Percentiles rank a stretch among this genome's conserved stretches.
These are phyloP conservation scores for Citrus reticulata DNA, from an alignment of 345 rosid species.

Conservation along the genomic window DNA sequence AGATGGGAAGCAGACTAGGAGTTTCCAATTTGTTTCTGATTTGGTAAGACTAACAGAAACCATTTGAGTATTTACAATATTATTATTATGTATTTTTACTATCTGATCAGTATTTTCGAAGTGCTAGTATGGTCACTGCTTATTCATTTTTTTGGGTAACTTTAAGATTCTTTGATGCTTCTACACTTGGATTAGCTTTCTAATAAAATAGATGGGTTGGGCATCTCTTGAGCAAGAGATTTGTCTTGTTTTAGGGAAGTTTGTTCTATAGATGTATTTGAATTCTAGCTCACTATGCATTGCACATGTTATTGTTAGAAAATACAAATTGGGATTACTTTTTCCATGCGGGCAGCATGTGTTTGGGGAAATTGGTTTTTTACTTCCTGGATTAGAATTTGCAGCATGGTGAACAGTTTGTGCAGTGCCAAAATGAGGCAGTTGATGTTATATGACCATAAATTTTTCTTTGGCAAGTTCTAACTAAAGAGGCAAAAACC, in stretches of 20 bases:
- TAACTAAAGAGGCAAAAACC: neutral
- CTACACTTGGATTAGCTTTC: neutral
- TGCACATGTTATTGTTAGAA: neutral
- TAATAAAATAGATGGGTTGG: neutral
- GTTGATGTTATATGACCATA: neutral
- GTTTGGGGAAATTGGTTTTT: neutral
- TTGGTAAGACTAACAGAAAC: conserved; percentile 61
- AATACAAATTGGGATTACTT: neutral
- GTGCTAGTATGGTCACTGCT: neutral
- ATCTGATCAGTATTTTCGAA: neutral
- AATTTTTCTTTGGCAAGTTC: neutral
- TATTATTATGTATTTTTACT: neutral
- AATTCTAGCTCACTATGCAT: neutral
- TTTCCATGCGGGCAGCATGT: neutral
- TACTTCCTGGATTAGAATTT: neutral
- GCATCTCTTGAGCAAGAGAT: neutral
- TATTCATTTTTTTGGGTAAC: neutral
- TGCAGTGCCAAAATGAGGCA: neutral
- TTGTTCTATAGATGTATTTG: neutral
- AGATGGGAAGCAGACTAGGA: conserved; percentile 98
- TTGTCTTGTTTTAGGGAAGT: neutral
- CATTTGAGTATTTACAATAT: neutral
- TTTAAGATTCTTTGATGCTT: neutral
- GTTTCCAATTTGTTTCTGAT: conserved; percentile 97
- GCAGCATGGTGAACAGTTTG: neutral